Evolutionary conservation across 2,329 filamentous ascomycete species (phyloP).

Genomic region (Aspergillus fructus): DNA sequence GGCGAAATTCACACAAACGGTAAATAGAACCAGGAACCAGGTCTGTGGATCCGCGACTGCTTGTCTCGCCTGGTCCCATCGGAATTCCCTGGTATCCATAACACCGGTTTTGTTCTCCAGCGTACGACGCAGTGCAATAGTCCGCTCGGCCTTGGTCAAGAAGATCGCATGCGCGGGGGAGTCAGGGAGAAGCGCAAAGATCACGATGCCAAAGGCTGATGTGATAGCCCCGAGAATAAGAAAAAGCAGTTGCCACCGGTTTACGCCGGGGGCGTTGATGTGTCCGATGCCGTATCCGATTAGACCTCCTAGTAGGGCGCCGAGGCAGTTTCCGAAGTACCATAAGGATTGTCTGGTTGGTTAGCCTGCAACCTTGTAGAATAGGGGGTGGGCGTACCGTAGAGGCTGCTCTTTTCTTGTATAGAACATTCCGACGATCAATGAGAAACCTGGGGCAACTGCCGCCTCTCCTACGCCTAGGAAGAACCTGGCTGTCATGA

Average conservation of each 20-base stretch:
- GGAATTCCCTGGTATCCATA: slow-evolving; percentile 50
- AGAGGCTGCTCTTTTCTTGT: slow-evolving; percentile 34
- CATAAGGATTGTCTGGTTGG: slow-evolving; percentile 25
- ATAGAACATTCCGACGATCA: slow-evolving; percentile 41
- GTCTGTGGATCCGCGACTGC: slow-evolving; percentile 31
- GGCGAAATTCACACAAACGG: slow-evolving; percentile 32
- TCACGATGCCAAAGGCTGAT: slow-evolving; percentile 16
- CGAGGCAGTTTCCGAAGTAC: slow-evolving; percentile 34
- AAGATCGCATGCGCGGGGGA: slow-evolving; percentile 43
- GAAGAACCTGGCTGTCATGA: slow-evolving; percentile 44
- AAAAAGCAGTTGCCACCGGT: slow-evolving; percentile 33
- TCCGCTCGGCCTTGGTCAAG: slow-evolving; percentile 40
- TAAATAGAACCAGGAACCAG: slow-evolving; percentile 34
- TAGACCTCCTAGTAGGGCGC: slow-evolving; percentile 29
- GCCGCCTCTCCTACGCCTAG: slow-evolving; percentile 30
- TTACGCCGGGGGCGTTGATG: slow-evolving; percentile 19
- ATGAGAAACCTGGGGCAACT: slow-evolving; percentile 34
- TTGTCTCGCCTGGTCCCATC: slow-evolving; percentile 41
- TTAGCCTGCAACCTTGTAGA: no score
- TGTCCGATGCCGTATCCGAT: slow-evolving; percentile 30
- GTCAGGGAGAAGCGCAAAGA: slow-evolving; percentile 24
- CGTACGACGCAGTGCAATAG: slow-evolving; percentile 54
- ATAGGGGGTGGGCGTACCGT: slow-evolving; percentile 4
- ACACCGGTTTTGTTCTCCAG: slow-evolving; percentile 53
- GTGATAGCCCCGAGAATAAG: slow-evolving; percentile 32